Evolutionary conservation across 2,329 filamentous ascomycete species (phyloP), one percentile per base, ranked within the genome.

Genomic region (Sclerotinia minor): DNA sequence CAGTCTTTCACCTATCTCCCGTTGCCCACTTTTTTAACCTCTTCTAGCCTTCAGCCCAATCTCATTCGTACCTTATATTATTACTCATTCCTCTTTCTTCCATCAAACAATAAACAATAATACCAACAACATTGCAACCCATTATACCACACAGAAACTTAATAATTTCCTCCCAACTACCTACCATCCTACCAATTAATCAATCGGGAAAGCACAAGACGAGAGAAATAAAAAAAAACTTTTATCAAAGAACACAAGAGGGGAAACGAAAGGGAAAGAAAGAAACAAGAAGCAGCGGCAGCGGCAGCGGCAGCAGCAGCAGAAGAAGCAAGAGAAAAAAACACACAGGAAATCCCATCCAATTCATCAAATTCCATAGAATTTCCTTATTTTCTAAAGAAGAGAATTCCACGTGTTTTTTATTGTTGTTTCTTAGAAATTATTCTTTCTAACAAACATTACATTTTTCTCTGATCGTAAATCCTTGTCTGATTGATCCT

Each of bases 401-500:
- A 47, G 44, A 38, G 41, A 59, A 59, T 45, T 61, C 59, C 53
- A 65, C 52, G 64, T 65, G 64, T 59, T 53, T 52, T 65, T 59
- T 50, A 50, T 60, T 59, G 26, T 65, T 59, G 63, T 57, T 65
- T 65, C 63, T 49, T 65, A 44, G 35, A 47, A 47, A 32, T 32
- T 47, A 47, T 65, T 58, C 64, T 59, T 41, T 63, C 45, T 60
- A 64, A 54, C 61, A 59, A 59, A 49, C 64, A 65, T 64, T 58
- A 65, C 35, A 45, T 64, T 50, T 67, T 67, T 64, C 57, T 24
- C 45, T 67, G 47, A 41, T 67, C 41, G 65, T 67, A 67, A 67
- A 65, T 65, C 64, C 53, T 65, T 65, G 64, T 44, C 54, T 57
- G 64, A 65, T 65, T 65, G 41, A 65, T 59, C 64, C 53, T 65